phyloP scores from a whole-genome alignment of 1,139 yeast species.

The Sugiyamaella novakii region DNA sequence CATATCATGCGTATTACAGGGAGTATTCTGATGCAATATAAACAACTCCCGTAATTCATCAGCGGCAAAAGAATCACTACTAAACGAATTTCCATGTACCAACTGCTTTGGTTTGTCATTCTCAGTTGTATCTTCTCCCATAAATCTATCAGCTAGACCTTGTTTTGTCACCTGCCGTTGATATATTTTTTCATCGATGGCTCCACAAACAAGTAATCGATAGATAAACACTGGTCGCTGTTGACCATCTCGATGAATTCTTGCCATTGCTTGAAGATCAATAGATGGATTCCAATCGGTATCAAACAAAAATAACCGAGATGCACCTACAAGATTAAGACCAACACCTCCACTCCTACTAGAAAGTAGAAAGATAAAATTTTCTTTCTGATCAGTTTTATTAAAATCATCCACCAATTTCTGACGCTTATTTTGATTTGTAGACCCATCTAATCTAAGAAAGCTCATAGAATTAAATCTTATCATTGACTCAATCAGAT shows the following conservation, averaged over 20 bases:
- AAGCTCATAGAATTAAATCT: conserved; percentile 54
- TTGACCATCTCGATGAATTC: conserved; percentile 95
- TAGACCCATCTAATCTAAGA: conserved; percentile 80
- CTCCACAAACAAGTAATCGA: conserved; percentile 71
- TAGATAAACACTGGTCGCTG: conserved; percentile 75
- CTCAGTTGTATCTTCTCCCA: conserved; percentile 44
- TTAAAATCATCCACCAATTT: conserved; percentile 72
- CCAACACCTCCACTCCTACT: conserved; percentile 97
- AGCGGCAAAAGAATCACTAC: conserved; percentile 41
- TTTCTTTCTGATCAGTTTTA: conserved; percentile 44
- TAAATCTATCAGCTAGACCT: conserved; percentile 74
- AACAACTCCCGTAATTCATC: conserved; percentile 77
- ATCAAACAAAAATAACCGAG: conserved; percentile 78
- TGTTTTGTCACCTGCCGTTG: conserved; percentile 91
- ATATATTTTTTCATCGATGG: conserved; percentile 91
- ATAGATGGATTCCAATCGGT: conserved; percentile 95
- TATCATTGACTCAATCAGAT: conserved; percentile 65
- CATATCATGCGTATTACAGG: conserved; percentile 80
- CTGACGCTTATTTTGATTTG: conserved; percentile 67
- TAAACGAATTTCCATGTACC: conserved; percentile 12
- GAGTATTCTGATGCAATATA: conserved; percentile 54
- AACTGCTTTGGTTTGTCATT: neutral
- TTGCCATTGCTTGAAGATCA: conserved; percentile 93
- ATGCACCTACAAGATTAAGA: conserved; percentile 85
- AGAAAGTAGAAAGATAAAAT: conserved; percentile 74